Percentiles rank a stretch among this genome's conserved stretches.
Evolutionary conservation across 2,329 filamentous ascomycete genomes (phyloP).

Genomic region (Phaeophleospora eucalypticola): DNA sequence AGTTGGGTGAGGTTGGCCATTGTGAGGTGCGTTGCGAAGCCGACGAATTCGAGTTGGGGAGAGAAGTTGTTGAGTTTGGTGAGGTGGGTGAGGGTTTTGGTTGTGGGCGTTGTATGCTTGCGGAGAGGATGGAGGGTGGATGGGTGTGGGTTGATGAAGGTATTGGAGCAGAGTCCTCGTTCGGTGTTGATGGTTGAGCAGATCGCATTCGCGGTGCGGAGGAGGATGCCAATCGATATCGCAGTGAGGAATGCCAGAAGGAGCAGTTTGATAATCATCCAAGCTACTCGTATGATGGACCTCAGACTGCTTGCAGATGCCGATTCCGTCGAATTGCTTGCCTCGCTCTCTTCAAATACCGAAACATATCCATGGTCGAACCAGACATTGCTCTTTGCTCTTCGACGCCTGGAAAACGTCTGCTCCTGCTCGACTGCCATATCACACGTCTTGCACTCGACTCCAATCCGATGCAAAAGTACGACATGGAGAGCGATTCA

Average conservation of each 20-base stretch:
- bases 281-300: too few species aligned
- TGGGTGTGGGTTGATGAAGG: neutral
- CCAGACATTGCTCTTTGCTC: neutral
- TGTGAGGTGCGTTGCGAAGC: constrained; percentile 8
- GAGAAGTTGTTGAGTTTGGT: constrained; percentile 7
- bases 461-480: too few species aligned
- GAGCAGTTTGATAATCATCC: too few species aligned
- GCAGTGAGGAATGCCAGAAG: too few species aligned
- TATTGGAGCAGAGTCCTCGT: neutral
- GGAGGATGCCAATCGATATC: too few species aligned
- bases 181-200: too few species aligned
- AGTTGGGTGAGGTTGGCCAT: constrained; percentile 7
- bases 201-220: too few species aligned
- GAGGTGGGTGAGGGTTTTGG: constrained; percentile 3
- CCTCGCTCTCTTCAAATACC: neutral
- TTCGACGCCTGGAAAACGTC: neutral
- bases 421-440: neutral
- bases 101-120: constrained; percentile 1
- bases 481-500: too few species aligned
- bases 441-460: too few species aligned
- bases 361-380: neutral
- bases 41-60: constrained; percentile 9
- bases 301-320: neutral
- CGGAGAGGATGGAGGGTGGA: neutral
- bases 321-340: neutral